Evolutionary conservation across 192 early-diverging fungal genomes (phyloP), one percentile per base, ranked within the genome.

Genomic region (Coemansia sp.): DNA sequence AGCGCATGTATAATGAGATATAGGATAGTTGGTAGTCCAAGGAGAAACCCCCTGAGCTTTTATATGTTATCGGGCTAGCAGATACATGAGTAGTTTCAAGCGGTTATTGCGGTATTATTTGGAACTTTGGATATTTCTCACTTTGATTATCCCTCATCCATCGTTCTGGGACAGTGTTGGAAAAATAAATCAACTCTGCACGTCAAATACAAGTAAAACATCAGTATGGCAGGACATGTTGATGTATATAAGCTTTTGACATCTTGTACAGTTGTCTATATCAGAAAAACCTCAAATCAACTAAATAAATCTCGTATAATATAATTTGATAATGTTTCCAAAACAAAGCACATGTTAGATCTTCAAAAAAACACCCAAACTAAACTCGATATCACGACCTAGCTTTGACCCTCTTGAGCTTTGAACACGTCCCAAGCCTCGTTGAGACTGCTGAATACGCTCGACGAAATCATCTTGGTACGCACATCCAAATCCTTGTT

Each of bases 371-470:
- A 26, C 3, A 0, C 3, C 26, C 26, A 0, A 26, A 26, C 0
- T 26, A 26, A 26, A 26, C 26, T 26, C 26, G 26, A 26, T 26
- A 26, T 26, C 47, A 49, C n/a, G 2, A 16, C 47, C 45, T 68
- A 75, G 54, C 23, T 70, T n/a, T 91, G 64, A 50, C 85, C 85
- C 62, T 95, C 95, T 69, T 94, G 89, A 13, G 69, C 73, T 79
- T 95, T 97, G 77, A 98, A 99, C 6, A 83, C 72, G 68, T 98
- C 95, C 95, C 95, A 99, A 8, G 94, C 96, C 82, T 94, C 88
- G 75, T 99, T 99, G 45, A 99, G 79, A 3, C 86, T 81, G 63
- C 87, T 86, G 72, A 99, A 99, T 15, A 97, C 92, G 48, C 86
- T 86, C 57, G 89, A 91, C 37, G 97, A 96, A 39, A 98, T 83